These are phyloP conservation scores for Scheffersomyces illinoinensis DNA, from an alignment of 1,139 yeast genomes.

Conservation along the genomic window DNA sequence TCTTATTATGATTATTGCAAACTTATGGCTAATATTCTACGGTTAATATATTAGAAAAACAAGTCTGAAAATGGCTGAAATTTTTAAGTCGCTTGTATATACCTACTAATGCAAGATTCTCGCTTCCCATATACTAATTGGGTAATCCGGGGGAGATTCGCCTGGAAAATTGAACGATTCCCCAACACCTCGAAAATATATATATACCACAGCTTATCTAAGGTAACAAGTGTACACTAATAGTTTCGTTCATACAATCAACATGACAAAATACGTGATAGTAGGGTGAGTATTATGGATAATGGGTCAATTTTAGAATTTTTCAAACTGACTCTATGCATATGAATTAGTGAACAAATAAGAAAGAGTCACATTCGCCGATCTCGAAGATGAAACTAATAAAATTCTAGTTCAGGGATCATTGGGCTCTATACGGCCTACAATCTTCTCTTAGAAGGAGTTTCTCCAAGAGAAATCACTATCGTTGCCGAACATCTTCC, in stretches of 20 bases:
- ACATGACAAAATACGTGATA: conserved; percentile 30
- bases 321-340: neutral
- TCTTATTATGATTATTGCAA: neutral
- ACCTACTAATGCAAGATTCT: neutral
- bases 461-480: conserved; percentile 48
- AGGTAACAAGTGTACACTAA: neutral
- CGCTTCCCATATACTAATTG: neutral
- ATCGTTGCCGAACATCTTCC: conserved; percentile 66
- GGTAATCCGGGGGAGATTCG: neutral
- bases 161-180: neutral
- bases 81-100: neutral
- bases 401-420: conserved; percentile 56
- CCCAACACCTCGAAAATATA: neutral
- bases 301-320: neutral
- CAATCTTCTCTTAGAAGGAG: conserved; percentile 47
- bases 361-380: conserved; percentile 6
- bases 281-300: conserved; percentile 30
- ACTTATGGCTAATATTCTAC: neutral
- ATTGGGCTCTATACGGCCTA: conserved; percentile 69
- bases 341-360: neutral
- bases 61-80: neutral
- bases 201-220: neutral
- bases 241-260: too few relatives aligned
- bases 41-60: neutral
- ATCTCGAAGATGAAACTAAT: conserved; percentile 2